Evolutionary conservation across 306 rosid genomes (phyloP), one percentile per base, ranked within the genome.

Genomic region (Glycine soja): DNA sequence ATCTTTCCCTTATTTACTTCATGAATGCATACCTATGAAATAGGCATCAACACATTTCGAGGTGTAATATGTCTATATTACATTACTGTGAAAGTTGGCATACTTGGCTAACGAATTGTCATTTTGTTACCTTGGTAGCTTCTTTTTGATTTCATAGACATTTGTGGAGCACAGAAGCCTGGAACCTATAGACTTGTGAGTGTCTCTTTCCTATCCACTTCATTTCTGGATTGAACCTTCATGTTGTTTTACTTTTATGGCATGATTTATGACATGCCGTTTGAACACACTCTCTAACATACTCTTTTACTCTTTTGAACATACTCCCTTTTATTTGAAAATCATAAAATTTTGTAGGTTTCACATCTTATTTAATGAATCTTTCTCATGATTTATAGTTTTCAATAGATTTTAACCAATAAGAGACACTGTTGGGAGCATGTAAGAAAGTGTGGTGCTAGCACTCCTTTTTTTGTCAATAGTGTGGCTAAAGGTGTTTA

Each of bases 161-260:
- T 54, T 5, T 43, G 56, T 75, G 80, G 88, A 83, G 5, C 10
- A 6, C 47, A 38, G 88, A 83, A 88, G 85, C 83, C 92, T 65
- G 90, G 90, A 59, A 86, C 93, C 66, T 91, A 94, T 75, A 91
- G 85, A 88, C 82, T 92, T 87, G 98, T 94, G 87, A 89, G 91
- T 83, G 50, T 14, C 75, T 73, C 78, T 50, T 47, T 45, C 45
- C 18, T 48, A 61, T 80, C 24, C 57, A 54, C 69, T 77, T 63
- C 14, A 80, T 85, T 81, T 83, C 52, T 70, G 11, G 47, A 46
- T 61, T 66, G 52, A 70, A 66, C 76, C 63, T 64, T 64, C 6
- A 34, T n/a, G 66, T 51, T 70, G 40, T 57, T 66, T 72, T 59
- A 46, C 40, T 42, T 13, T 2, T 24, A 24, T 73, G 80, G 53